Evolutionary conservation across 202 grass and related monocot species (phyloP).

Genomic region (Panicum hallii): DNA sequence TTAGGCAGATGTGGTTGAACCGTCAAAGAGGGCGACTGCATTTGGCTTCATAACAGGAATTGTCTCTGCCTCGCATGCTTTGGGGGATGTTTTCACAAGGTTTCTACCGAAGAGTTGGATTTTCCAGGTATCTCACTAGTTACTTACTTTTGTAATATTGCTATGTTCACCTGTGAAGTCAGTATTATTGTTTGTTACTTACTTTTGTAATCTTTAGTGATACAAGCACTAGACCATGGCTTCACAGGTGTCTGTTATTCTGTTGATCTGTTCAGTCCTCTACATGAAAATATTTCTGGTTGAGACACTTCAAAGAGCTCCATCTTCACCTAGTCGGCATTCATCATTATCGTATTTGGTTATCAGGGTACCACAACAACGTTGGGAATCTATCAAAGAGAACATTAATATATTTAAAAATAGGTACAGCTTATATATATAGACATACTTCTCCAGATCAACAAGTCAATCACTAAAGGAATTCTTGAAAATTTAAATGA

Average conservation of each 20-base stretch:
- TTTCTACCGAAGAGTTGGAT: conserved; percentile 75
- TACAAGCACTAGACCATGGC: background rate
- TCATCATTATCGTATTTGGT: conserved; percentile 49
- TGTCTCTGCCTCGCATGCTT: conserved; percentile 66
- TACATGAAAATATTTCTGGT: conserved; percentile 86
- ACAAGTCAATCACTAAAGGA: background rate
- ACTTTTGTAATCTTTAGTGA: background rate
- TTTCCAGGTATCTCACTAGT: conserved; percentile 58
- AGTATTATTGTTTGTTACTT: background rate
- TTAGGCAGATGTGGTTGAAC: conserved; percentile 71
- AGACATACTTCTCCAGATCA: background rate
- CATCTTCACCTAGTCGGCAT: conserved; percentile 41
- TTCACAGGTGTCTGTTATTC: conserved; percentile 64
- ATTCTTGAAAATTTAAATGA: background rate
- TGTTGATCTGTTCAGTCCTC: conserved; percentile 61
- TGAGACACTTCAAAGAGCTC: conserved; percentile 61
- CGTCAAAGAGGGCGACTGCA: conserved; percentile 58
- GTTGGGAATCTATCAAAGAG: conserved; percentile 71
- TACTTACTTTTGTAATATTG: background rate
- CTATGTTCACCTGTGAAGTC: no score
- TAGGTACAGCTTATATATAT: conserved; percentile 47
- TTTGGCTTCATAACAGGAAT: conserved; percentile 81
- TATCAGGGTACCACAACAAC: conserved; percentile 47
- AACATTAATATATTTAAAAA: conserved; percentile 59
- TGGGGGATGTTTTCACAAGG: conserved; percentile 66